Base-by-base conservation (phyloP, 2,329 filamentous ascomycete genomes). In the Penicillium polonicum region DNA sequence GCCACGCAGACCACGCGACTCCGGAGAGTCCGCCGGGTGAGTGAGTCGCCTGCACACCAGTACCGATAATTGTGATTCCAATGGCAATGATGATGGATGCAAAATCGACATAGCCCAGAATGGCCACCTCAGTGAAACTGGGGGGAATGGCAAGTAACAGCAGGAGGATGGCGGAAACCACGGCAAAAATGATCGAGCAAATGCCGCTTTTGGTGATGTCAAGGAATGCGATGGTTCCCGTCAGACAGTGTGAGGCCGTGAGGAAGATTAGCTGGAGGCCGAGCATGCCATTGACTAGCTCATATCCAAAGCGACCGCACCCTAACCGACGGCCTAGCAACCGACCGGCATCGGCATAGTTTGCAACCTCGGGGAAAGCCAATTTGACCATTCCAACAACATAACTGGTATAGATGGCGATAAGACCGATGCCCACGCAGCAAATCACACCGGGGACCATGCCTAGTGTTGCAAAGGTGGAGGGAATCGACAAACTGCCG, bases 181-280 rank as follows among this genome's bases (percentile, higher is more conserved):
- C 69, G 17, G 72, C 72, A 66, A 74, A 79, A 8, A 77, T 67
- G 35, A 68, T 61, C 0, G 75, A 76, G 60, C 77, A 79, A 21
- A 77, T 59, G 2, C 57, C 65, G 38, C 69, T 66, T 46, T 72
- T 65, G 57, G 75, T 73, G 52, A 80, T 78, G 49, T 67, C 66
- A 53, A 76, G 71, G 58, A 71, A 79, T 1, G 77, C 77, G 58
- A 79, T 79, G 6, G 78, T 78, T 12, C 78, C 78, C 6, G 78
- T 79, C 51, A 79, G 60, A 53, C 74, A 74, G 62, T 79, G 77
- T 1, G 75, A 78, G 35, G 76, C 78, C 3, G 76, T 75, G 5
- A 79, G 64, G 23, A 79, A 70, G 12, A 77, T 67, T 44, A 80
- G 60, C 55, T 77, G 72, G 29, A 76, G 68, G 17, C 71, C 68